These are phyloP conservation scores for Exophiala calicioides DNA, from an alignment of 2,329 filamentous ascomycete species.

Conservation along the genomic window DNA sequence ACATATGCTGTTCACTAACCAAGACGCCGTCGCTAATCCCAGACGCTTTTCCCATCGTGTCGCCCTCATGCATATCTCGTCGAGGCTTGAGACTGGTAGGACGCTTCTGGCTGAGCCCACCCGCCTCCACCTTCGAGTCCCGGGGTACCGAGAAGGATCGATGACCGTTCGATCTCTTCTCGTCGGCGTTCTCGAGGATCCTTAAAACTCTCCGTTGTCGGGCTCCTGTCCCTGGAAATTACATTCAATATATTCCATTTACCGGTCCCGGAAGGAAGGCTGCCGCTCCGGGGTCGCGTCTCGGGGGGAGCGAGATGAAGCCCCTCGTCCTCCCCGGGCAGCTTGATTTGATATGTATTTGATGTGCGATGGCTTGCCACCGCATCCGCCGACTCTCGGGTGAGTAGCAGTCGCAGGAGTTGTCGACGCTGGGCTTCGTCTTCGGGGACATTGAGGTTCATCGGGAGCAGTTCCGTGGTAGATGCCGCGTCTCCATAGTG, in stretches of 20 bases:
- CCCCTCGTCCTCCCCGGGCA: slow-evolving; percentile 26
- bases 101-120: slow-evolving; percentile 15
- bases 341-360: slow-evolving; percentile 35
- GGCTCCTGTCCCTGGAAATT: slow-evolving; percentile 20
- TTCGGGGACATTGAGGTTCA: slow-evolving; percentile 29
- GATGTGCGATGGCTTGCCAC: slow-evolving; percentile 32
- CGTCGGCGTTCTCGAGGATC: slow-evolving; percentile 28
- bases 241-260: slow-evolving; percentile 22
- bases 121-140: slow-evolving; percentile 6
- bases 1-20: no score
- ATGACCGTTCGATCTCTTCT: slow-evolving; percentile 28
- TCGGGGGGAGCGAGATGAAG: slow-evolving; percentile 11
- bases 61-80: slow-evolving; percentile 24
- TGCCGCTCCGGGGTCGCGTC: slow-evolving; percentile 23
- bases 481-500: slow-evolving; percentile 24
- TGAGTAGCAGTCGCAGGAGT: slow-evolving; percentile 38
- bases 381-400: slow-evolving; percentile 34
- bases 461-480: slow-evolving; percentile 22
- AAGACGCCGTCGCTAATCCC: no score
- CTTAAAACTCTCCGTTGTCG: slow-evolving; percentile 21
- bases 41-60: no score
- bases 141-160: slow-evolving; percentile 16
- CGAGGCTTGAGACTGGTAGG: slow-evolving; percentile 7
- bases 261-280: slow-evolving; percentile 17
- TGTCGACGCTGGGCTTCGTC: slow-evolving; percentile 45